Evolutionary conservation across 371 early-diverging fungal genomes (phyloP), one percentile per base, ranked within the genome.

Genomic region (Coemansia sp.): DNA sequence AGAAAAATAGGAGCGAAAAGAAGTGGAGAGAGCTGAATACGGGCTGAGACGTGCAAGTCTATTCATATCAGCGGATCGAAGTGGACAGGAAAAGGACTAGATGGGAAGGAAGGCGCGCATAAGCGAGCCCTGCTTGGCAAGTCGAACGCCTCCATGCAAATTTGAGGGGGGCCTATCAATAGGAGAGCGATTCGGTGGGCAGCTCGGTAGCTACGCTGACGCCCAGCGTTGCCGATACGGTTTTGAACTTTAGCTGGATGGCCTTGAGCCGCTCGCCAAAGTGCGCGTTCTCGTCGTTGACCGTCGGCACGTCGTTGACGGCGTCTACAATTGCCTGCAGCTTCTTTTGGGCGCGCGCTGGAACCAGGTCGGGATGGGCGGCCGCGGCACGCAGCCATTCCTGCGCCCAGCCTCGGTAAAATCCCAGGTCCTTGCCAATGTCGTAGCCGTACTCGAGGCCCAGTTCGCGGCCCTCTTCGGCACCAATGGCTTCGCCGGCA

Each of bases 361-460:
- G 48, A 38, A 72, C 72, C 8, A 64, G 69, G 3, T 83, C 82
- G 0, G 82, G 77, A 48, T 81, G 77, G 26, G 61, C 50, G 2
- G 49, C 57, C 9, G 83, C 68, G 5, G 86, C 60, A 10, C 76
- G 53, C 11, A 80, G 72, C 91, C 91, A 90, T 51, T 81, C 68
- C 42, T 85, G 81, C 11, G 82, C 84, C 63, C 88, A 86, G 9
- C 91, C 91, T 4, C 79, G 69, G 70, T 89, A 90, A 61, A 85
- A 89, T 20, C 90, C 90, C 57, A 89, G 78, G 65, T 90, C 91
- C 38, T 81, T 81, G 30, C 86, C 86, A 3, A 90, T 74, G 42
- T 84, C 86, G 69, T 84, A 88, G 2, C 88, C 89, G 42, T 87
- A 84, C 71, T 87, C 87, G 39, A 85, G 84, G 5, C 91, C 91